Evolutionary conservation across 768 basidiomycete genomes (phyloP), one percentile per base, ranked within the genome.

Genomic region (Boletus subcaerulescens): DNA sequence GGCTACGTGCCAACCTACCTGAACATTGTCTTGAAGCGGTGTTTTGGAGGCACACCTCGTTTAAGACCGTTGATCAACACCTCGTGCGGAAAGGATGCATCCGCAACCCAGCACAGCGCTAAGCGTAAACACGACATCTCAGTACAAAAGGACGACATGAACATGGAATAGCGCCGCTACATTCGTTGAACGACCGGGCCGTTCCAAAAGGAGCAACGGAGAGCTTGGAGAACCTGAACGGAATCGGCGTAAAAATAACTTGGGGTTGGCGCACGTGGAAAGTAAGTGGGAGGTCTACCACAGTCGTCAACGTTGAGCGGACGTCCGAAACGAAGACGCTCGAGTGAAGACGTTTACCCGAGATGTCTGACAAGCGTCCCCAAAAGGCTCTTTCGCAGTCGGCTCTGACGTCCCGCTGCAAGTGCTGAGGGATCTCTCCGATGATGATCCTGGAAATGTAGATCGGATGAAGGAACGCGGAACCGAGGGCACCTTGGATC

Each of bases 401-500:
- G 26, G 71, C 73, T 45, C 48, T 66, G 0, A 87, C 82, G 7
- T 65, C 61, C 5, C 60, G 70, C 14, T 70, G 73, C 58, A 80
- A 62, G 2, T 67, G 64, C 3, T 35, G 40, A 0, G 78, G 74
- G 0, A 93, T 85, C 40, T 87, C 91, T 2, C 93, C 91, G 3
- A 98, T 75, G 50, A 93, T 73, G 17, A 98, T 71, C 24, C 68
- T 64, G 41, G 73, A 69, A 20, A 95, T 70, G 64, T 92, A 92
- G 8, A 95, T 52, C 0, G 90, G 89, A 4, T 60, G 62, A 39
- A 84, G 72, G 57, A 80, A 75, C 15, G 56, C 71, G 6, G 85
- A 78, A 3, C 81, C 81, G 45, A 97, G 73, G 2, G 90, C 87
- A 4, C 96, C 95, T 65, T 96, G 93, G 24, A 96, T 76, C 0